Percentiles rank a stretch among this genome's conserved stretches.
These are phyloP conservation scores for Cydonia oblonga DNA, from an alignment of 331 rosid genomes.

Conservation along the genomic window DNA sequence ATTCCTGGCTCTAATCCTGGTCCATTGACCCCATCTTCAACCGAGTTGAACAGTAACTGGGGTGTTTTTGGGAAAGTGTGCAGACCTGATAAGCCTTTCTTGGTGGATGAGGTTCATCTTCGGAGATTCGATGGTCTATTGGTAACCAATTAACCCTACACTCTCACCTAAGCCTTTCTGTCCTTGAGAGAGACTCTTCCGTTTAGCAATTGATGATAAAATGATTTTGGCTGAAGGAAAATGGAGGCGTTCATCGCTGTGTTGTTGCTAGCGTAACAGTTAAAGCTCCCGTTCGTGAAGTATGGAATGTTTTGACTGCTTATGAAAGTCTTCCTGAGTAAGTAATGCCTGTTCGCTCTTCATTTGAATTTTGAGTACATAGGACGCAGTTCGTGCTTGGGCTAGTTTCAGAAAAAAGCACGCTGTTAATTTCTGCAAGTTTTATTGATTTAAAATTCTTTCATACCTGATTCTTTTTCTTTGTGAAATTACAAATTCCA, in stretches of 20 bases:
- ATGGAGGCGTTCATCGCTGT: conserved; percentile 96
- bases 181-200: conserved; percentile 5
- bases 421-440: too few species aligned
- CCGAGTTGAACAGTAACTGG: conserved; percentile 55
- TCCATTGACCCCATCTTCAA: conserved; percentile 32
- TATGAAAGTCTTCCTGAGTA: conserved; percentile 98
- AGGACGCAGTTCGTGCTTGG: background rate
- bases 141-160: conserved; percentile 38
- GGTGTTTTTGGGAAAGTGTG: conserved; percentile 76
- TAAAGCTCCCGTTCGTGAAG: conserved; percentile 87
- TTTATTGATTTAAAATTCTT: too few species aligned
- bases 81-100: conserved; percentile 69
- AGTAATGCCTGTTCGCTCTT: conserved; percentile 16
- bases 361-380: background rate
- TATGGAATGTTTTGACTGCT: conserved; percentile 74
- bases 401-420: too few species aligned
- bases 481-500: conserved; percentile 22
- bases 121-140: conserved; percentile 94
- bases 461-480: conserved; percentile 7
- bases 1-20: conserved; percentile 35
- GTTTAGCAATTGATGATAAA: conserved; percentile 13
- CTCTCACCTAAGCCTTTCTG: conserved; percentile 5
- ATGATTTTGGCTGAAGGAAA: conserved; percentile 65
- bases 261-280: conserved; percentile 95
- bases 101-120: conserved; percentile 96